These are phyloP conservation scores for Leishmania tropica DNA, from an alignment of 208 protist species.

Conservation along the genomic window DNA sequence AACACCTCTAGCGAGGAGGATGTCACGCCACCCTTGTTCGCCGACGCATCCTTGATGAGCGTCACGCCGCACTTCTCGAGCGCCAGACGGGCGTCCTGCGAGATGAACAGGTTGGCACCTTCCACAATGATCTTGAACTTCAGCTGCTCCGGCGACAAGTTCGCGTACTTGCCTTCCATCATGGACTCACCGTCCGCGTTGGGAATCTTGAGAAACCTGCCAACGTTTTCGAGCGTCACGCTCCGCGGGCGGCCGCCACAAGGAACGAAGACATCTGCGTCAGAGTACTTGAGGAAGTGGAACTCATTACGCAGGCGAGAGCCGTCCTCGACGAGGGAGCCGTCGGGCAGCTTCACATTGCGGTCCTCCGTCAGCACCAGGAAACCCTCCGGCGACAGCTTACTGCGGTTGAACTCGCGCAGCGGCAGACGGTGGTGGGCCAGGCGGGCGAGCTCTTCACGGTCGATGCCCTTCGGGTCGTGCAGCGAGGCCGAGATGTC, in stretches of 20 bases:
- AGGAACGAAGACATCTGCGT: constrained; percentile 95
- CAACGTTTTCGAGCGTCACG: constrained; percentile 93
- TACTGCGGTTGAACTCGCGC: constrained; percentile 83
- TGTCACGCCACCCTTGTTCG: constrained; percentile 98
- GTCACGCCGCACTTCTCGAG: constrained; percentile 87
- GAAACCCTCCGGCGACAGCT: constrained; percentile 91
- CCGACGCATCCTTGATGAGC: constrained; percentile 92
- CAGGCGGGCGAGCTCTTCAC: constrained; percentile 86
- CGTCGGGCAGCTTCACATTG: constrained; percentile 90
- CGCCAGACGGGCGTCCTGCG: constrained; percentile 93
- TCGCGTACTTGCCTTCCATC: constrained; percentile 61
- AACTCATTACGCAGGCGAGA: constrained; percentile 93
- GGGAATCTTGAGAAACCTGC: constrained; percentile 73
- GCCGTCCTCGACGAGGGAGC: constrained; percentile 70
- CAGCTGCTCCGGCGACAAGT: constrained; percentile 46
- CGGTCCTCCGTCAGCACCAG: constrained; percentile 89
- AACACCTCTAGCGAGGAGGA: constrained; percentile 97
- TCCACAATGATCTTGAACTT: constrained; percentile 96
- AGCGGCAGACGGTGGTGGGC: constrained; percentile 80
- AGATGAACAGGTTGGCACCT: constrained; percentile 98
- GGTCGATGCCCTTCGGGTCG: constrained; percentile 93
- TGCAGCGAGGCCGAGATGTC: constrained; percentile 95
- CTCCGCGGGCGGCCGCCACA: constrained; percentile 96
- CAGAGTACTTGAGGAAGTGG: constrained; percentile 87
- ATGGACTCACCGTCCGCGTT: constrained; percentile 71